phyloP scores from a whole-genome alignment of 2,329 filamentous ascomycete genomes.

The Botryotinia calthae region DNA sequence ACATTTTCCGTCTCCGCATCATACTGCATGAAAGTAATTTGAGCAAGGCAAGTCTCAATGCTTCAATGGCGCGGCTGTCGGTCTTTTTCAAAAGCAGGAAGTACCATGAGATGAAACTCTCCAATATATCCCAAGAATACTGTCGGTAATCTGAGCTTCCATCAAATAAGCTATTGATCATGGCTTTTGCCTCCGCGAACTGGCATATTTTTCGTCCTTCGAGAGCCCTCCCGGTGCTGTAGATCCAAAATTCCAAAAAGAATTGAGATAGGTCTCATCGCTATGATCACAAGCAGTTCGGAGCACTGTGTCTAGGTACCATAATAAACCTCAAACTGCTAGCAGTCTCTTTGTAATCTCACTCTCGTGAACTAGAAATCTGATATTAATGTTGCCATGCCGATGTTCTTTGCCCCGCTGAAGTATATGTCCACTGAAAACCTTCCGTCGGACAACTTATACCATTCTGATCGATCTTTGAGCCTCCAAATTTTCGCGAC shows the following conservation, averaged over 20 bases:
- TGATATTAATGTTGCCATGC: neutral
- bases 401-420: neutral
- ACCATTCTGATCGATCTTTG: neutral
- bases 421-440: neutral
- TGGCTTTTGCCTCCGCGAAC: neutral
- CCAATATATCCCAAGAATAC: neutral
- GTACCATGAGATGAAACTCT: neutral
- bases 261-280: neutral
- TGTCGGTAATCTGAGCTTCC: neutral
- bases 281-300: neutral
- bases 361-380: neutral
- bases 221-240: neutral
- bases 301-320: fast-evolving
- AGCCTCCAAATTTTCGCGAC: no score
- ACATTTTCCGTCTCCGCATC: neutral
- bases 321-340: neutral
- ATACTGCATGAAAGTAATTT: neutral
- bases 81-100: neutral
- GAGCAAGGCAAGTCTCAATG: neutral
- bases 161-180: neutral
- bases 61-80: neutral
- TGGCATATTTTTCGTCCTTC: neutral
- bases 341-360: fast-evolving
- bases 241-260: neutral
- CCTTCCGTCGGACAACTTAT: neutral